phyloP scores from a whole-genome alignment of 148 eudicot species.

The Camellia lanceoleosa region DNA sequence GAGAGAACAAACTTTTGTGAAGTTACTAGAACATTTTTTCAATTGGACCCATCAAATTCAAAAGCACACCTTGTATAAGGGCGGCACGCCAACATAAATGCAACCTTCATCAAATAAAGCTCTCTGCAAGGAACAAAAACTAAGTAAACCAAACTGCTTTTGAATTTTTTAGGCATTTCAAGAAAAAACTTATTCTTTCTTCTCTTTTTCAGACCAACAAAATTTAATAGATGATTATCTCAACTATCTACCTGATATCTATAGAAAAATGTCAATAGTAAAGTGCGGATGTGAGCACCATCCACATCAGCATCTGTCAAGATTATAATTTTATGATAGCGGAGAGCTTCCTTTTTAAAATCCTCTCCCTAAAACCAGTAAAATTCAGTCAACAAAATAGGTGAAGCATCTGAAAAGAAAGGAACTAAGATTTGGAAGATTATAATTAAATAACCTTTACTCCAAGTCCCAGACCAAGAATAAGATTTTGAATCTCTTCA shows the following conservation, averaged over 20 bases:
- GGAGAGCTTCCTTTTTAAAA: conserved; percentile 77
- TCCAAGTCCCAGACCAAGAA: conserved; percentile 90
- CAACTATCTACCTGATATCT: conserved; percentile 76
- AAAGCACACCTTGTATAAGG: conserved; percentile 76
- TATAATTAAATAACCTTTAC: conserved; percentile 57
- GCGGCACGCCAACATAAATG: conserved; percentile 98
- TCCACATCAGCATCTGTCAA: conserved; percentile 99
- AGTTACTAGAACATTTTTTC: background rate
- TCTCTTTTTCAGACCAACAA: background rate
- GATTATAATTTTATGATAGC: conserved; percentile 92
- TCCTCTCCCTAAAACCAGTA: conserved; percentile 77
- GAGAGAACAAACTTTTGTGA: background rate
- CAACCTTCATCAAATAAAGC: conserved; percentile 89
- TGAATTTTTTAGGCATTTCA: background rate
- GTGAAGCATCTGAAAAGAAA: conserved; percentile 5
- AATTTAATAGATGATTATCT: background rate
- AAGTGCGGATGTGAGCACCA: conserved; percentile 96
- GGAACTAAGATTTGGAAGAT: background rate
- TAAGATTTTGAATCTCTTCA: conserved; percentile 90
- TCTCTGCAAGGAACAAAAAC: conserved; percentile 52
- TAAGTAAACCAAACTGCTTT: conserved; percentile 5
- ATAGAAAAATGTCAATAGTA: conserved; percentile 84
- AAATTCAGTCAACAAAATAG: conserved; percentile 12
- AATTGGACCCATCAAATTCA: conserved; percentile 11
- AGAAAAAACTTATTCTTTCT: background rate